Conservation (phyloP, 1,139 yeast species). For the Chernovozyma aurita region DNA sequence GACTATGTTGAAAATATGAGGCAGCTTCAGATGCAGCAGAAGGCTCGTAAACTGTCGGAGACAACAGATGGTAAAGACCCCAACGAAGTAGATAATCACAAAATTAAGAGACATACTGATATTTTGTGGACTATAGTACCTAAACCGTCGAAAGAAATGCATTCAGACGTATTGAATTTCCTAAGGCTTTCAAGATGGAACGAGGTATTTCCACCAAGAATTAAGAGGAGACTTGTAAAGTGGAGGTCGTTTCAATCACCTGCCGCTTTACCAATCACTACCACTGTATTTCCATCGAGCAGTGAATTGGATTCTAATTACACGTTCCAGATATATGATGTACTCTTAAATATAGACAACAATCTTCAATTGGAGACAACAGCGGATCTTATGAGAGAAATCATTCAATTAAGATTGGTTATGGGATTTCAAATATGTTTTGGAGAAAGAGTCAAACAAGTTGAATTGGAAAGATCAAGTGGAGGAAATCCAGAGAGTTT, state of each 20-base stretch:
- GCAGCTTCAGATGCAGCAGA: neutral
- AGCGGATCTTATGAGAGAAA: conserved; percentile 70
- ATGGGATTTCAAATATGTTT: conserved; percentile 89
- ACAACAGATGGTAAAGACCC: neutral
- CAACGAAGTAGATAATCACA: neutral
- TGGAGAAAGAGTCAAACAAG: conserved; percentile 59
- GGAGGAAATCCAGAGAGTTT: conserved; percentile 50
- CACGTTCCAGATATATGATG: conserved; percentile 61
- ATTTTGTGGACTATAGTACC: conserved; percentile 62
- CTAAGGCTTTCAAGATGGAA: conserved; percentile 67
- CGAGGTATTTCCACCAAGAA: conserved; percentile 73
- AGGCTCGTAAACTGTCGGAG: neutral
- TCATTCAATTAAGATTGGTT: conserved; percentile 78
- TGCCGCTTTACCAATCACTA: conserved; percentile 81
- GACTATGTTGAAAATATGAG: neutral
- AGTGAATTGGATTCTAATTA: conserved; percentile 62
- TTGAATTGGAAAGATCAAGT: conserved; percentile 59
- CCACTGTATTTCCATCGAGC: conserved; percentile 69
- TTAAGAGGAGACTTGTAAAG: conserved; percentile 64
- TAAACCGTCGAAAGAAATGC: conserved; percentile 63
- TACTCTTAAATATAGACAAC: conserved; percentile 53
- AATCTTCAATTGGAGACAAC: conserved; percentile 49
- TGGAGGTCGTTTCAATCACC: conserved; percentile 95
- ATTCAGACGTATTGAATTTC: conserved; percentile 35
- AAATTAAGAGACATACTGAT: conserved; percentile 3